These are phyloP conservation scores for Malassezia sympodialis DNA, from an alignment of 1,284 basidiomycete species.

Conservation along the genomic window DNA sequence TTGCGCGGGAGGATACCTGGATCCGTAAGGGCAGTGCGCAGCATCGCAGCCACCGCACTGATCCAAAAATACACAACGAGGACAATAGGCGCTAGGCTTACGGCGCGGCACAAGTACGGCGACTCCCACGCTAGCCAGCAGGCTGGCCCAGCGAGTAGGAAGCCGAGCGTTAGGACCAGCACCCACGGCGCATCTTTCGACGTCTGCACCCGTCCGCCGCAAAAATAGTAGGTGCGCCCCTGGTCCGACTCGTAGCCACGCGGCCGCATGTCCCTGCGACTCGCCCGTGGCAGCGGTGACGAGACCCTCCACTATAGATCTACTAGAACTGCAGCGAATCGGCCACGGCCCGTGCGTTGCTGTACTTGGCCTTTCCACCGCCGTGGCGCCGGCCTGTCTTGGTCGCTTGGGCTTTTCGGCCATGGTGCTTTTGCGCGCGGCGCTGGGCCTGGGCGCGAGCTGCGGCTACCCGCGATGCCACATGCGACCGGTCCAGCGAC, in stretches of 20 bases:
- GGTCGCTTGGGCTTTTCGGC: slow-evolving; percentile 26
- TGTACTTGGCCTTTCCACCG: slow-evolving; percentile 54
- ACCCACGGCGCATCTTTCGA: slow-evolving; percentile 11
- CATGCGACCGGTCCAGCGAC: slow-evolving; percentile 20
- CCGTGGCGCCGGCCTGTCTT: slow-evolving; percentile 53
- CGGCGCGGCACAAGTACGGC: slow-evolving; percentile 23
- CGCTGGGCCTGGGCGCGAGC: slow-evolving; percentile 26
- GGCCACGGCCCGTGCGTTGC: not conserved
- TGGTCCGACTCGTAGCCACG: not conserved
- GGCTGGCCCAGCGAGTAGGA: slow-evolving; percentile 29
- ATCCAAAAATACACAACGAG: slow-evolving; percentile 34
- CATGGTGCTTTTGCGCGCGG: slow-evolving; percentile 28
- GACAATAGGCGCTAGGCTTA: slow-evolving; percentile 31
- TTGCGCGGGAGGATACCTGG: slow-evolving; percentile 44
- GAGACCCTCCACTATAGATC: not conserved
- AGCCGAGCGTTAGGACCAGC: slow-evolving; percentile 21
- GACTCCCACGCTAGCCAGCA: slow-evolving; percentile 40
- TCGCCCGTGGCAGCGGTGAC: not conserved
- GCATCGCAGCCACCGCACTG: slow-evolving; percentile 30
- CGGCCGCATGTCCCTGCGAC: not conserved
- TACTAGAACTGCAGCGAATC: slow-evolving; percentile 12
- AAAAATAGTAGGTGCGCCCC: not conserved
- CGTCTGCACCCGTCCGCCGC: not conserved
- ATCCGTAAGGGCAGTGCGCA: slow-evolving; percentile 36
- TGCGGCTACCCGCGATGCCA: slow-evolving; percentile 28